A percentile compares a stretch with the other conserved stretches of the same genome.
Evolutionary conservation across 345 rosid species (phyloP).

Genomic region (Lumnitzera littorea): DNA sequence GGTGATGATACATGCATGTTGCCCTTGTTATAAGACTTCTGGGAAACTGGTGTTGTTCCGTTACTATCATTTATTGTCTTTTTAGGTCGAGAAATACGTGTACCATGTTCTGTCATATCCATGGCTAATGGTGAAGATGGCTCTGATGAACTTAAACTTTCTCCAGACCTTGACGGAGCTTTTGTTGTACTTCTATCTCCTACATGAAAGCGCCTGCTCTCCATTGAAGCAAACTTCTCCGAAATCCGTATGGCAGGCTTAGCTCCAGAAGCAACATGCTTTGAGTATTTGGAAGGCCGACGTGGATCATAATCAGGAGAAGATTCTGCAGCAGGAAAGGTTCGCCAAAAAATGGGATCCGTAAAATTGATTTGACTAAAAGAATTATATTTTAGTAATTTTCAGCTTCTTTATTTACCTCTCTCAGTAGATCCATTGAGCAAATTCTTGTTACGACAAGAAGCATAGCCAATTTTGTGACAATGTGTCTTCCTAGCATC

Average conservation of each 20-base stretch:
- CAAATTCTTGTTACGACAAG: constrained; percentile 36
- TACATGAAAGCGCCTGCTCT: constrained; percentile 9
- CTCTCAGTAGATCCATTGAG: constrained; percentile 17
- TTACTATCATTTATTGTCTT: constrained; percentile 16
- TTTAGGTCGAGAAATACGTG: constrained; percentile 12
- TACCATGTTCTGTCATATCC: constrained; percentile 24
- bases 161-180: constrained; percentile 16
- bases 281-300: constrained; percentile 18
- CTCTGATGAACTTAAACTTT: constrained; percentile 18
- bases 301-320: constrained; percentile 34
- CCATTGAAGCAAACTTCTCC: constrained; percentile 24
- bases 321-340: constrained; percentile 23
- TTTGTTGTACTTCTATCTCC: constrained; percentile 23
- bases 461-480: constrained; percentile 80
- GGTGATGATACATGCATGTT: constrained; percentile 6
- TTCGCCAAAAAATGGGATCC: constrained; percentile 8
- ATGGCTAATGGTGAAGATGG: constrained; percentile 20
- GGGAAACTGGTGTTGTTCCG: constrained; percentile 7
- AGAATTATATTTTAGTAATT: background rate
- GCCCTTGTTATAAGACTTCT: constrained; percentile 16
- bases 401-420: constrained; percentile 27
- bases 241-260: constrained; percentile 22
- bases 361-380: background rate
- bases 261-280: constrained; percentile 17
- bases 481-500: constrained; percentile 51